Evolutionary conservation across 805 yeast species (phyloP), one percentile per base, ranked within the genome.

Genomic region (Saturnispora hagleri): DNA sequence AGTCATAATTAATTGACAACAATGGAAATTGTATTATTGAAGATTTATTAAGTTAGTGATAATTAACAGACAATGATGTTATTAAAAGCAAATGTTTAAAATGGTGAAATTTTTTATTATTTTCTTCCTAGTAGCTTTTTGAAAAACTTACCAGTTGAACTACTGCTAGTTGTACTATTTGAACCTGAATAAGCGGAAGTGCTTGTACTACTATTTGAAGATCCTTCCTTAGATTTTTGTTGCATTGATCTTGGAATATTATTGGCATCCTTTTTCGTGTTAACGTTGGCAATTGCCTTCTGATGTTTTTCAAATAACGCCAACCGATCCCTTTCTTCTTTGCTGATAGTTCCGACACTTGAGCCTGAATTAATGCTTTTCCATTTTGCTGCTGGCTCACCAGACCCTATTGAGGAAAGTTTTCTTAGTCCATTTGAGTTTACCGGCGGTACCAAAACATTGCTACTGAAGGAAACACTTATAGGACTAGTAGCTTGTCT

Each of bases 291-390:
- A 57, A 65, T 55, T 38, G 68, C 56, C 27, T 67, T 49, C 26
- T 65, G 58, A 50, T 66, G 66, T 43, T 62, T 64, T 18, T 64
- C 69, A 46, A 66, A 59, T 17, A 66, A 56, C n/a, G 65, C 57
- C 24, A 52, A 45, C 33, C 52, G 57, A 18, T 58, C 56, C 20
- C 47, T 48, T 15, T 42, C 56, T 24, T 46, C 46, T 18, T 46
- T 52, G 6, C 38, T 17, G 5, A 52, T 26, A n/a, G 17, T 13
- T 2, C 46, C 41, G 12, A 27, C 17, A 43, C 46, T 41, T 13
- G 35, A 24, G 20, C 43, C 46, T n/a, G 53, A 46, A 22, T 46
- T 42, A n/a, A 27, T n/a, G 34, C 49, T 44, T 18, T 51, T 51
- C 53, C 53, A 46, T 27, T 27, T 46, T n/a, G 33, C 17, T 17